Evolutionary conservation across 805 yeast genomes (phyloP).

Genomic region (Monosporozyma aerobia): DNA sequence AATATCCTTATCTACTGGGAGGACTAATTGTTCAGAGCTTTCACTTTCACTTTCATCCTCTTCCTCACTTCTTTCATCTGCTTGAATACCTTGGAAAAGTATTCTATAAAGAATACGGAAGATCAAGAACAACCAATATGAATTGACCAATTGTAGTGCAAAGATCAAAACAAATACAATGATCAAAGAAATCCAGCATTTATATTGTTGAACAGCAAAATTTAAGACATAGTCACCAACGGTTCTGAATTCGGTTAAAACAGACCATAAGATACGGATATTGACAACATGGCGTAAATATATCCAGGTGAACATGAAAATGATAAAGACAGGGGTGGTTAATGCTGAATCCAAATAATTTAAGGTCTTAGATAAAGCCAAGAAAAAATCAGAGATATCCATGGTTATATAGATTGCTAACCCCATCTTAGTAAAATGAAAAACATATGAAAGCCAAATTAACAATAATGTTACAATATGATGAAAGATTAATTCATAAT

Average conservation of each 20-base stretch:
- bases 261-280: constrained; percentile 71
- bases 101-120: constrained; percentile 66
- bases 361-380: constrained; percentile 75
- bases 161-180: constrained; percentile 71
- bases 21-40: background rate
- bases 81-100: constrained; percentile 47
- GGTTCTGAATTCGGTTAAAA: constrained; percentile 74
- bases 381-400: constrained; percentile 90
- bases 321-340: constrained; percentile 55
- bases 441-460: constrained; percentile 79
- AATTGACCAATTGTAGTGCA: constrained; percentile 77
- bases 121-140: constrained; percentile 81
- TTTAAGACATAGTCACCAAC: constrained; percentile 75
- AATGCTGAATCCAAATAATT: constrained; percentile 69
- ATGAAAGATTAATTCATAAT: constrained; percentile 81
- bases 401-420: constrained; percentile 82
- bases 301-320: constrained; percentile 69
- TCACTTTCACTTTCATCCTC: constrained; percentile 32
- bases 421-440: constrained; percentile 97
- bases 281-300: constrained; percentile 85
- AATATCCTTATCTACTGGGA: background rate
- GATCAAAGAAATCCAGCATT: constrained; percentile 91
- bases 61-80: constrained; percentile 82
- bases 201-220: constrained; percentile 88
- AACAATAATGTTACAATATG: constrained; percentile 85